Evolutionary conservation across 768 basidiomycete species (phyloP).

Genomic region (Clitopilus passeckerianus): DNA sequence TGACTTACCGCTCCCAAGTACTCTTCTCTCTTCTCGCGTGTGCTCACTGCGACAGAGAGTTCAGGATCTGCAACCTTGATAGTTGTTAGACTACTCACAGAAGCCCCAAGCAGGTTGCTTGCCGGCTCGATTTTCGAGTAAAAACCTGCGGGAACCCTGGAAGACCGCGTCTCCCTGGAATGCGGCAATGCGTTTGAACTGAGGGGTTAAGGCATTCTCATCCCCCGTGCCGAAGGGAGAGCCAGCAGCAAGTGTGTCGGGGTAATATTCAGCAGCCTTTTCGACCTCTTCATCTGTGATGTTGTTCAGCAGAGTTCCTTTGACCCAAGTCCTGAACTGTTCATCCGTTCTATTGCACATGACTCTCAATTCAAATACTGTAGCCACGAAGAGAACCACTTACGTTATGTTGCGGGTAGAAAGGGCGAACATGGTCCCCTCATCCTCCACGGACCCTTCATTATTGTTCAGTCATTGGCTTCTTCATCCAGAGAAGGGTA

Average conservation of each 20-base stretch:
- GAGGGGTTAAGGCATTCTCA: constrained; percentile 33
- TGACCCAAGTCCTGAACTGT: constrained; percentile 22
- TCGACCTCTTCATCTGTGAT: constrained; percentile 12
- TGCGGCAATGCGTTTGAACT: constrained; percentile 48
- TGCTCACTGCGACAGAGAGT: constrained; percentile 28
- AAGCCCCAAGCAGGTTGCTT: constrained; percentile 41
- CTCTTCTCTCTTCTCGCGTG: constrained; percentile 42
- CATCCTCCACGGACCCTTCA: constrained; percentile 34
- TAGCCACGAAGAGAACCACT: constrained; percentile 6
- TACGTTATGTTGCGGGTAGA: constrained; percentile 46
- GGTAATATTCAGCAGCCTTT: constrained; percentile 25
- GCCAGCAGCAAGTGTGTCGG: constrained; percentile 31
- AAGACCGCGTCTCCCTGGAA: constrained; percentile 46
- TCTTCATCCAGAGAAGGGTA: no score
- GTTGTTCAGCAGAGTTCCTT: constrained; percentile 16
- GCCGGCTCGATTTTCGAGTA: constrained; percentile 32
- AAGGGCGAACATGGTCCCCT: constrained; percentile 49
- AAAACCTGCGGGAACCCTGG: constrained; percentile 45
- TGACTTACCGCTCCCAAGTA: constrained; percentile 24
- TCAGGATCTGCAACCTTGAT: no score
- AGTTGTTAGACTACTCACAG: constrained; percentile 18
- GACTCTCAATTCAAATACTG: not conserved
- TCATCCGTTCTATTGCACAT: constrained; percentile 13
- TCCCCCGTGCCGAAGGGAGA: constrained; percentile 44
- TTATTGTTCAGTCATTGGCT: no score